A percentile compares a stretch with the other conserved stretches of the same genome.
Evolutionary conservation across 1,139 yeast genomes (phyloP).

Genomic region (Suzukiozyma palmioleophila): DNA sequence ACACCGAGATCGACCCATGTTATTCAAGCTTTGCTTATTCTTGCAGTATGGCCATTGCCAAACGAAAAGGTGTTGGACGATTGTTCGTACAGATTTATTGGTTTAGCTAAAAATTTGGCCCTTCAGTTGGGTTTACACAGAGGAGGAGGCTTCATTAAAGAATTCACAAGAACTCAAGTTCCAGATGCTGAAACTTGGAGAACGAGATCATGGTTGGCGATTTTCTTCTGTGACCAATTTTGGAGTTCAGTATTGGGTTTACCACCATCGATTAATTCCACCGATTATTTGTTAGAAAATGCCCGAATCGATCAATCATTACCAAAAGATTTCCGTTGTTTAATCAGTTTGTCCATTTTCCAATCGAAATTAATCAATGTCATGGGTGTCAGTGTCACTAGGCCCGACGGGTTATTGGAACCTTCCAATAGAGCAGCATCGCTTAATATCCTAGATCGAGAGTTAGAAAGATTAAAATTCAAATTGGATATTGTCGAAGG

Average conservation of each 20-base stretch:
- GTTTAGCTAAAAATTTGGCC: constrained; percentile 79
- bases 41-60: constrained; percentile 91
- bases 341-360: constrained; percentile 72
- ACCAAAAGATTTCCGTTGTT: constrained; percentile 69
- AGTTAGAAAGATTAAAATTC: constrained; percentile 65
- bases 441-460: constrained; percentile 69
- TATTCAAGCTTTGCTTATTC: constrained; percentile 78
- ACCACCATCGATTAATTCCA: constrained; percentile 76
- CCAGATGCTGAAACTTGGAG: constrained; percentile 95
- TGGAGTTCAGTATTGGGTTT: constrained; percentile 87
- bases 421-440: constrained; percentile 82
- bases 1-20: constrained; percentile 94
- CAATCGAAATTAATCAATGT: constrained; percentile 80
- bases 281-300: constrained; percentile 77
- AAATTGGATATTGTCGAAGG: constrained; percentile 61
- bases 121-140: constrained; percentile 90
- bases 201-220: constrained; percentile 87
- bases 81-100: constrained; percentile 82
- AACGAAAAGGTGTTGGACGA: constrained; percentile 91
- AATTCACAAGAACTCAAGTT: constrained; percentile 86
- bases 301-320: constrained; percentile 66
- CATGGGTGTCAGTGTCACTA: constrained; percentile 84
- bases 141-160: constrained; percentile 82
- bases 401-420: constrained; percentile 88
- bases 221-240: constrained; percentile 83